Evolutionary conservation across 306 rosid genomes (phyloP), one percentile per base, ranked within the genome.

Genomic region (Vigna hirtella): DNA sequence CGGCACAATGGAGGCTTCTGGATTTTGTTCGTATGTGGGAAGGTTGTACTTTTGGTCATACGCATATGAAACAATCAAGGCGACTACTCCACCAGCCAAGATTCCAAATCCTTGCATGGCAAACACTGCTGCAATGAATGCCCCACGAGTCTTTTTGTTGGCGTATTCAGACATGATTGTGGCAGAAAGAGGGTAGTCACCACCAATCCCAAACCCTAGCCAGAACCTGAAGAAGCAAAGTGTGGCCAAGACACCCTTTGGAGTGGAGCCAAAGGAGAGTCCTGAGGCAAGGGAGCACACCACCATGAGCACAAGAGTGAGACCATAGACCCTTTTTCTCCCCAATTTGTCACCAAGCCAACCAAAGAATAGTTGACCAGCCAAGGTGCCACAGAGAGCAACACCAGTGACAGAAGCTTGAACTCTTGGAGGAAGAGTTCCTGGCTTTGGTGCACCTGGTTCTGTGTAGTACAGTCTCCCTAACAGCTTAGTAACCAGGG

Each of bases 81-180:
- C 86, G 7, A 89, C 81, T 0, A 93, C 75, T 30, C 97, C 97
- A 52, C 97, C 97, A 0, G 73, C 81, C 66, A 90, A 13, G 74
- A 89, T 93, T 11, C 97, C 93, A 69, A 93, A 90, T 1, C 97
- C 97, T 87, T 93, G 96, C 97, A 93, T 93, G 0, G 97, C 93
- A 62, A 93, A 93, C 20, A 93, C 97, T 0, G 97, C 96, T 0
- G 97, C 96, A 1, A 93, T 89, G 15, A 93, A 93, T 0, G 97
- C 96, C 1, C 96, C 97, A 3, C 97, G 85, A 3, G 97, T 92
- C 79, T 67, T 92, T 50, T 93, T 93, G 83, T 93, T 93, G 17
- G 97, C 97, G 18, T 93, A 93, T 78, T 93, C 96, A 2, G 97
- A 93, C 97, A 93, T 93, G 63, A 93, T 93, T 4, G 96, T 93